A percentile compares a stretch with the other conserved stretches of the same genome.
Evolutionary conservation across 2,329 filamentous ascomycete genomes (phyloP).

Genomic region (Rhinocladiella similis): DNA sequence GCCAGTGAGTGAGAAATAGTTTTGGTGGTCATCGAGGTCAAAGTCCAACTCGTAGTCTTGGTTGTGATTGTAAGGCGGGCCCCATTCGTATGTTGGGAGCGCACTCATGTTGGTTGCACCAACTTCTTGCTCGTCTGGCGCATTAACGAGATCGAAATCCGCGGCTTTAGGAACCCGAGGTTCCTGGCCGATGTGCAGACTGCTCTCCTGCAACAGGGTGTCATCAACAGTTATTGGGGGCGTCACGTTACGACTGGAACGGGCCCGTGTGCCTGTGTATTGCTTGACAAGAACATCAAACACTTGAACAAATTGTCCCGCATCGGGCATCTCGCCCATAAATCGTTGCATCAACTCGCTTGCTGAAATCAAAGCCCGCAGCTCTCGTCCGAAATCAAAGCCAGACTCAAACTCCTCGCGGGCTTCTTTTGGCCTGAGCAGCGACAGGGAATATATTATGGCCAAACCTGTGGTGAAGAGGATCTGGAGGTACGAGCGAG

Average conservation of each 20-base stretch:
- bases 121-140: no score
- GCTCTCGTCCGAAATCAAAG: not conserved
- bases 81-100: no score
- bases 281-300: constrained; percentile 6
- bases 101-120: no score
- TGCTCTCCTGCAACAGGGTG: no score
- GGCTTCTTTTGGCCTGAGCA: not conserved
- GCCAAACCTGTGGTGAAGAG: constrained; percentile 48
- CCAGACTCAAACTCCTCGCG: not conserved
- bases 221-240: no score
- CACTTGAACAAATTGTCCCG: constrained; percentile 2
- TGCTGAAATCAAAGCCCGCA: not conserved
- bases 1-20: no score
- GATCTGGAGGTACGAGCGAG: constrained; percentile 48
- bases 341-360: constrained; percentile 1
- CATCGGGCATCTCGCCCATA: constrained; percentile 8
- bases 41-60: no score
- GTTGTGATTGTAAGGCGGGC: no score
- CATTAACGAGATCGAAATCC: no score
- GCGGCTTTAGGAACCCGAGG: no score
- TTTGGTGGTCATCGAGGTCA: no score
- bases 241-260: not conserved
- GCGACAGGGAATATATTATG: constrained; percentile 32
- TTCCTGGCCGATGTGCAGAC: no score
- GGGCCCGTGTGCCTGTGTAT: constrained; percentile 7